Base-by-base conservation (phyloP, 306 rosid genomes). In the Vicia faba region DNA sequence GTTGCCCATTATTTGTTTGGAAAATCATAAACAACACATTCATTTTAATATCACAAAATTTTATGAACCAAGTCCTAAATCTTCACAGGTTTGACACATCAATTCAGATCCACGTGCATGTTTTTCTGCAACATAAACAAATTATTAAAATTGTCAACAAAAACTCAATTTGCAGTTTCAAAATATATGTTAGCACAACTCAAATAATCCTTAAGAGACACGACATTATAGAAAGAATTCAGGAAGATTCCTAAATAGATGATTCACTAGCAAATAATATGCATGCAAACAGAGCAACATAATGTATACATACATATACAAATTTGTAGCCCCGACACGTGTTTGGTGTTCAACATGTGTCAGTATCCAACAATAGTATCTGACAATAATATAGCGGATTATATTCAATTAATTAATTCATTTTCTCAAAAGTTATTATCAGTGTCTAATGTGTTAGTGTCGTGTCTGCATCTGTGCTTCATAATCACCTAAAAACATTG, bases 51-150 rank as follows among this genome's bases (percentile, higher is more conserved):
- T 73, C 78, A 73, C 67, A 70, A 79, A 59, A 51, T 36, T 66
- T 56, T 70, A 48, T 18, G 61, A 62, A 73, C 63, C 18, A 55
- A 66, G 39, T 68, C 82, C 65, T 68, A 64, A 53, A 71, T 82
- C 81, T 78, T 83, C 81, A 74, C 74, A 81, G 65, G 75, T 70
- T 75, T 68, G 82, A 43, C 13, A 41, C 60, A 33, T 75, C 73
- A 48, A 61, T 46, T 28, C 79, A 70, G 58, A 65, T 46, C 71
- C 59, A 23, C 61, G 39, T 14, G 59, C 79, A 35, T 29, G 68
- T 49, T 41, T 74, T 78, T 62, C 95, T 82, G 89, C 83, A 80
- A 69, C 79, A 79, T 61, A 79, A 73, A 72, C 76, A 74, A 66
- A 68, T 38, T 60, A 15, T 13, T 31, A 50, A 51, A 33, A 26